These are phyloP conservation scores for Candida ovalis DNA, from an alignment of 805 yeast genomes.

Conservation along the genomic window DNA sequence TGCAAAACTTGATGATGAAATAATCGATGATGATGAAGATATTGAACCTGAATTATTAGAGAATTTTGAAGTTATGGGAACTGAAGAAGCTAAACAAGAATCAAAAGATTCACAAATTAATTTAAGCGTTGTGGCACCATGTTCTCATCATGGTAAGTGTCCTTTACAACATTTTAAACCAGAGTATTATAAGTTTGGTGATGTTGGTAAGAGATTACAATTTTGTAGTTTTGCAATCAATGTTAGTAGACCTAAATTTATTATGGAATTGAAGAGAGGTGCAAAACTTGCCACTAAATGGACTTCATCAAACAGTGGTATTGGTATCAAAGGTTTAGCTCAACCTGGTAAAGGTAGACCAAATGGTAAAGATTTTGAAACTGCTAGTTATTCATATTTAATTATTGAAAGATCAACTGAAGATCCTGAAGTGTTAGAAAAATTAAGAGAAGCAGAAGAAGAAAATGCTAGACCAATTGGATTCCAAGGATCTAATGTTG, in stretches of 20 bases:
- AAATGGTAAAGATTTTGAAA: constrained; percentile 64
- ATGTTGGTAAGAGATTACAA: constrained; percentile 54
- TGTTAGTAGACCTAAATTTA: constrained; percentile 72
- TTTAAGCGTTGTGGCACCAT: constrained; percentile 78
- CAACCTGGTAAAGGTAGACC: constrained; percentile 77
- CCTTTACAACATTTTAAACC: constrained; percentile 83
- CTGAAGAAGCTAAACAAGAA: background rate
- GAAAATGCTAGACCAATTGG: constrained; percentile 23
- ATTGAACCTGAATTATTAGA: constrained; percentile 26
- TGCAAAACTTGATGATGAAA: constrained; percentile 14
- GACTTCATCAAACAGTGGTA: constrained; percentile 54
- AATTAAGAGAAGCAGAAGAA: constrained; percentile 14
- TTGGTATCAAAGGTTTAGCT: constrained; percentile 45
- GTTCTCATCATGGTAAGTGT: constrained; percentile 81
- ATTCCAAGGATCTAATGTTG: constrained; percentile 22
- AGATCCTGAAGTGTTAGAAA: constrained; percentile 28
- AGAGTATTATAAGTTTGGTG: constrained; percentile 49
- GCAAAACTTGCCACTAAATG: constrained; percentile 67
- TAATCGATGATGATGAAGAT: constrained; percentile 23
- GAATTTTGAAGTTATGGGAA: constrained; percentile 20
- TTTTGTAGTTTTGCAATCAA: constrained; percentile 75
- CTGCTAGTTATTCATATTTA: constrained; percentile 70
- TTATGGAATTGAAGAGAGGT: constrained; percentile 85
- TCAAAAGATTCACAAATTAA: constrained; percentile 33
- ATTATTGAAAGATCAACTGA: constrained; percentile 57